Conservation (phyloP, 2,329 filamentous ascomycete species). For the Calonectria naviculata region DNA sequence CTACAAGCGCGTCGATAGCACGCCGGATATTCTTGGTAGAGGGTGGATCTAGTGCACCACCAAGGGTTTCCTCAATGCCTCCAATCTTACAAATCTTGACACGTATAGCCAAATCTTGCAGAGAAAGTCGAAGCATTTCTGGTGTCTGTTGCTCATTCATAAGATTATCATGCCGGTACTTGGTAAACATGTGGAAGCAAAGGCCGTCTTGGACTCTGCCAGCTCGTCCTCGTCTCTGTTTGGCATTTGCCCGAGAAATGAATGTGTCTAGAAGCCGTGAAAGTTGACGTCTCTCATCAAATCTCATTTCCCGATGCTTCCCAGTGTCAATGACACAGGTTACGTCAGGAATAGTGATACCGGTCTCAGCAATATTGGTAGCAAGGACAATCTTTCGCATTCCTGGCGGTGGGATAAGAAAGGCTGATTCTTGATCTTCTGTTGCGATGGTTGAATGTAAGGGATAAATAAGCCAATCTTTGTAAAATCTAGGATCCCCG, state of each 20-base stretch:
- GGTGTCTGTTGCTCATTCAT: constrained; percentile 96
- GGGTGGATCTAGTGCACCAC: constrained; percentile 89
- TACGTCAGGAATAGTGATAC: constrained; percentile 98
- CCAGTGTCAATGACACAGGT: constrained; percentile 97
- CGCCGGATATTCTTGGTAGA: constrained; percentile 92
- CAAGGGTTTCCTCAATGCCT: constrained; percentile 89
- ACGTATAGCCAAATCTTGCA: constrained; percentile 94
- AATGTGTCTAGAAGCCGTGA: constrained; percentile 94
- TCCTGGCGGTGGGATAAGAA: constrained; percentile 84
- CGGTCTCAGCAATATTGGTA: constrained; percentile 98
- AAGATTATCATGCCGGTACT: constrained; percentile 83
- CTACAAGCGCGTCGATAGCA: constrained; percentile 91
- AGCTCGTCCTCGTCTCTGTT: constrained; percentile 92
- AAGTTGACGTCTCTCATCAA: constrained; percentile 91
- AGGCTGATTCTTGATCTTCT: constrained; percentile 95
- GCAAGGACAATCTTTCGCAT: constrained; percentile 93
- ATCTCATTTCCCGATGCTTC: constrained; percentile 97
- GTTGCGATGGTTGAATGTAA: constrained; percentile 95
- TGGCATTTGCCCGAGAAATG: constrained; percentile 94
- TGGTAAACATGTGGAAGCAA: constrained; percentile 97
- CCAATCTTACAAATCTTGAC: constrained; percentile 98
- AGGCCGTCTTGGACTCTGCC: constrained; percentile 95
- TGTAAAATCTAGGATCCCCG: constrained; percentile 79
- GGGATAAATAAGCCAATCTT: constrained; percentile 86
- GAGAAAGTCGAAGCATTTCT: constrained; percentile 92